Percentiles rank a stretch among this genome's conserved stretches.
Conservation (phyloP, 371 early-diverging fungal genomes). For the Capillidium rhysosporum region DNA sequence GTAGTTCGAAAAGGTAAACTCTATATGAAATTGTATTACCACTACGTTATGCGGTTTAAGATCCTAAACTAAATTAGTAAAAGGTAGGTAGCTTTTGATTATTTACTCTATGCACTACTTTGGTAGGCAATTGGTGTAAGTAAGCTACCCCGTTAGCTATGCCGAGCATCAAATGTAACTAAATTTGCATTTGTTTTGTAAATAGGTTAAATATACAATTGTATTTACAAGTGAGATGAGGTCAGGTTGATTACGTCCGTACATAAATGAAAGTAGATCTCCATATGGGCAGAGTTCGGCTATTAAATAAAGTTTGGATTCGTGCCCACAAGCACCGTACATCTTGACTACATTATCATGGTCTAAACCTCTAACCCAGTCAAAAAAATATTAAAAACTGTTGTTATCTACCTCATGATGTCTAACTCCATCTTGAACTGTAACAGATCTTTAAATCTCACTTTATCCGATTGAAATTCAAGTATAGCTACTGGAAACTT, state of each 20-base stretch:
- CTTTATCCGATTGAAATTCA: not conserved
- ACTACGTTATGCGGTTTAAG: constrained; percentile 1
- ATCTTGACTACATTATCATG: not conserved
- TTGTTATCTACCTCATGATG: not conserved
- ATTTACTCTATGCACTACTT: not conserved
- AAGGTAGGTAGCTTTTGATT: not conserved
- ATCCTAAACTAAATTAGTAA: not conserved
- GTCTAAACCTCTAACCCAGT: not conserved
- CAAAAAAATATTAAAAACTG: not conserved
- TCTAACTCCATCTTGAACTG: not conserved
- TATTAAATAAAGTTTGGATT: not conserved
- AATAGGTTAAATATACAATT: not conserved
- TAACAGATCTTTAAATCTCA: not conserved
- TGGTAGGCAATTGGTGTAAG: not conserved
- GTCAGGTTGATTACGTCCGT: not conserved
- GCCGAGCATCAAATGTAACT: not conserved
- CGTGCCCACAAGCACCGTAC: not conserved
- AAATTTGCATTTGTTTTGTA: not conserved
- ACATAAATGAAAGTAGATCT: not conserved
- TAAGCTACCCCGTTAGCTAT: not conserved
- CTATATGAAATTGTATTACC: not conserved
- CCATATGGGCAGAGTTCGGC: not conserved
- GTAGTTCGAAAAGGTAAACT: too few species aligned
- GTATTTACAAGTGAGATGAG: not conserved
- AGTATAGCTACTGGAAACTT: not conserved